Evolutionary conservation across 2,329 filamentous ascomycete genomes (phyloP).

Genomic region (Penicillium sp.): DNA sequence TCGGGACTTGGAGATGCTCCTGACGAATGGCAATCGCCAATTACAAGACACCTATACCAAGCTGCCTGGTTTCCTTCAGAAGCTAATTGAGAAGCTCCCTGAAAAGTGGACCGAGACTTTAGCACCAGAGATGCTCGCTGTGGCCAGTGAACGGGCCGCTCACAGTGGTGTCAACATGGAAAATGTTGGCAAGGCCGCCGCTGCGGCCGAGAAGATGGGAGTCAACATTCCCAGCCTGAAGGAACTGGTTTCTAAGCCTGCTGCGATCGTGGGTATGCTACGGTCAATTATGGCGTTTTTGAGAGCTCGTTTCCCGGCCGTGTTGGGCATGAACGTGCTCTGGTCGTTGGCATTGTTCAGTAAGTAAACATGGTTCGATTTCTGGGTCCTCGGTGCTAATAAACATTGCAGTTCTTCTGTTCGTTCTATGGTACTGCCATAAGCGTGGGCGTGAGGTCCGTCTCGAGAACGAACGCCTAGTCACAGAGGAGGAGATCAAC

Average conservation of each 20-base stretch:
- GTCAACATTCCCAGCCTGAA: slow-evolving; percentile 71
- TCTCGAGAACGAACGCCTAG: slow-evolving; percentile 62
- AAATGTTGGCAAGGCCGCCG: slow-evolving; percentile 52
- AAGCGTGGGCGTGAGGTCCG: slow-evolving; percentile 88
- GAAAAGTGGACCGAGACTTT: slow-evolving; percentile 74
- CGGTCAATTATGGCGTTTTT: slow-evolving; percentile 89
- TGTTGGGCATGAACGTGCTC: slow-evolving; percentile 87
- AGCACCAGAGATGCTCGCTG: slow-evolving; percentile 79
- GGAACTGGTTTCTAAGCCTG: slow-evolving; percentile 79
- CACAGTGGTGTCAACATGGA: slow-evolving; percentile 61
- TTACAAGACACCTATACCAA: slow-evolving; percentile 64
- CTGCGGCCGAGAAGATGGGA: slow-evolving; percentile 64
- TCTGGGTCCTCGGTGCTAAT: not conserved
- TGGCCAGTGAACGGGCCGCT: slow-evolving; percentile 66
- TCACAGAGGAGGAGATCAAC: slow-evolving; percentile 46
- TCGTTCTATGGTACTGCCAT: slow-evolving; percentile 97
- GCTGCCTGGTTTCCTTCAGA: slow-evolving; percentile 78
- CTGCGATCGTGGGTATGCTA: slow-evolving; percentile 80
- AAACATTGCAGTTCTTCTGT: slow-evolving; percentile 67
- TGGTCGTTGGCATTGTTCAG: slow-evolving; percentile 86
- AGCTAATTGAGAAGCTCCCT: slow-evolving; percentile 80
- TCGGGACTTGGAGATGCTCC: slow-evolving; percentile 74
- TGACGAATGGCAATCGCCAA: slow-evolving; percentile 64
- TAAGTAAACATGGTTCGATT: slow-evolving; percentile 50
- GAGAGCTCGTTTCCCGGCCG: slow-evolving; percentile 82